These are phyloP conservation scores for Fusarium paranaense DNA, from an alignment of 2,329 filamentous ascomycete genomes.

Conservation along the genomic window DNA sequence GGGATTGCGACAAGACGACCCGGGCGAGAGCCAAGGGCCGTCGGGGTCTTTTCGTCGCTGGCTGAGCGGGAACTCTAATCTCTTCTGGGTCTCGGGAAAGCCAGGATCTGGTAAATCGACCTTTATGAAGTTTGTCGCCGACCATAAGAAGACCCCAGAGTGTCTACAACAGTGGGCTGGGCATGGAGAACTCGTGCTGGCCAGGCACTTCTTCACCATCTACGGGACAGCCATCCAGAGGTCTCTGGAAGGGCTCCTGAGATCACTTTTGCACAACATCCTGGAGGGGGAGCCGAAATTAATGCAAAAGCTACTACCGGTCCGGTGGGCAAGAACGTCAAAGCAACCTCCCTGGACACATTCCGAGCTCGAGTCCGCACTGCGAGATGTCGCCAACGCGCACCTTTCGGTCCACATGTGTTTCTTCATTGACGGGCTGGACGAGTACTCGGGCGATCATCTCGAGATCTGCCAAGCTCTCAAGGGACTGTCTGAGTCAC, in stretches of 20 bases:
- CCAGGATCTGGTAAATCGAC: constrained; percentile 17
- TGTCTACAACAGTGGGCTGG: not conserved
- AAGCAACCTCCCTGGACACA: not conserved
- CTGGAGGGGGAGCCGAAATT: constrained; percentile 2
- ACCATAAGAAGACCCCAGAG: not conserved
- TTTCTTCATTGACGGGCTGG: constrained; percentile 35
- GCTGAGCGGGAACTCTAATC: not conserved
- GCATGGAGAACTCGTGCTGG: not conserved
- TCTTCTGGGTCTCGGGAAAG: constrained; percentile 20
- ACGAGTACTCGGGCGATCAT: constrained; percentile 31
- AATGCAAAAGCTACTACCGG: not conserved
- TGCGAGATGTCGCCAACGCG: not conserved
- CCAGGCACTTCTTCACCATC: constrained; percentile 14
- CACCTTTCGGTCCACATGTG: constrained; percentile 5
- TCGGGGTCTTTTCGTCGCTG: not conserved
- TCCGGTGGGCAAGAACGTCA: not conserved
- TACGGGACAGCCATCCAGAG: not conserved
- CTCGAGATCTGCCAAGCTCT: constrained; percentile 11
- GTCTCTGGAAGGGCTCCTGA: constrained; percentile 8
- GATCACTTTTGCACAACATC: constrained; percentile 26
- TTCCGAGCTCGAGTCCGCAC: not conserved
- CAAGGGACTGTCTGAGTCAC: not conserved
- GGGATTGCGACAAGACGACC: not conserved
- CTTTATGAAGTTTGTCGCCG: constrained; percentile 21
- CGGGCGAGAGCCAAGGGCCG: fast-evolving